Evolutionary conservation across 202 grass and related monocot genomes (phyloP).

Genomic region (Schoenoplectus triqueter): DNA sequence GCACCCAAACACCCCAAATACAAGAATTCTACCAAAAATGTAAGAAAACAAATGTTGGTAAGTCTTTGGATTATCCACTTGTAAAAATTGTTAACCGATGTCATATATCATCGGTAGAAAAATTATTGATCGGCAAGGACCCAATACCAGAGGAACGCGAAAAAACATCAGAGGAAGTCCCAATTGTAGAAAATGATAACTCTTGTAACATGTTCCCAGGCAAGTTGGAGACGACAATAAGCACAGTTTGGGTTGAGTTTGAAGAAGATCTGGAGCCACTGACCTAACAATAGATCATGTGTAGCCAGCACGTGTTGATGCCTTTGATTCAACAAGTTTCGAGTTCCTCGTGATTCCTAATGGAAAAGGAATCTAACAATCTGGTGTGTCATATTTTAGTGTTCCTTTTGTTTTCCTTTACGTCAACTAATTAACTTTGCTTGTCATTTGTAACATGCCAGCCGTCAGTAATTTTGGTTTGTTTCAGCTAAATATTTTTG

Average conservation of each 20-base stretch:
- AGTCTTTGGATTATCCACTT: constrained; percentile 70
- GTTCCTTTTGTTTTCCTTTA: constrained; percentile 1
- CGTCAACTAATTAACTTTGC: background rate
- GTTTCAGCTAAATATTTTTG: constrained; percentile 30
- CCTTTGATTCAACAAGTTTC: constrained; percentile 10
- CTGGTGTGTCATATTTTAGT: background rate
- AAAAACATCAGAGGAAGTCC: constrained; percentile 19
- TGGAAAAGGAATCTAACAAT: constrained; percentile 27
- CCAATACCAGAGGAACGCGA: constrained; percentile 28
- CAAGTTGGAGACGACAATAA: constrained; percentile 86
- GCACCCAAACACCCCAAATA: constrained; percentile 61
- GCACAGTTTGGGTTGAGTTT: constrained; percentile 86
- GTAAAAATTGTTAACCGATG: constrained; percentile 64
- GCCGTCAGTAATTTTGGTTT: constrained; percentile 26
- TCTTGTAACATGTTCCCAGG: constrained; percentile 33
- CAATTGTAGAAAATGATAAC: background rate
- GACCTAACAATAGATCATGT: constrained; percentile 9
- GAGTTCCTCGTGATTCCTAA: constrained; percentile 24
- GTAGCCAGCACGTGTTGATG: background rate
- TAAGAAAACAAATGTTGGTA: constrained; percentile 58
- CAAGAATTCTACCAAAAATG: constrained; percentile 90
- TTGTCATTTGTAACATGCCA: constrained; percentile 22
- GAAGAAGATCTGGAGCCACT: constrained; percentile 43
- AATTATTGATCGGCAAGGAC: constrained; percentile 25
- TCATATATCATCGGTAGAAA: constrained; percentile 47